Conservation (phyloP, 495 filamentous ascomycete genomes). For the Halenospora varia region DNA sequence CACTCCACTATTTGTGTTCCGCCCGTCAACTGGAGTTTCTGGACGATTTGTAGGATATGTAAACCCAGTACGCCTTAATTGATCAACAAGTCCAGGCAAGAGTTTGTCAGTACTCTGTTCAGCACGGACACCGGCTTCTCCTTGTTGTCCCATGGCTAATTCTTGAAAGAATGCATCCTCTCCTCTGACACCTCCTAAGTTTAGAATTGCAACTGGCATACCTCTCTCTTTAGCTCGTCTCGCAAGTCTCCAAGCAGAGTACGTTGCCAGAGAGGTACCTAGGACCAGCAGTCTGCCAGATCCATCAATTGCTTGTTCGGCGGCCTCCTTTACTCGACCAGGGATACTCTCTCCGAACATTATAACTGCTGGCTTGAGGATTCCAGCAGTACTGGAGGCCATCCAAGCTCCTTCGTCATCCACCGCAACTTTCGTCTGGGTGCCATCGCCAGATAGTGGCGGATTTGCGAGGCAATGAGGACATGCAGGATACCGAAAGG, state of each 20-base stretch:
- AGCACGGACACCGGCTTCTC: constrained; percentile 44
- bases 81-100: constrained; percentile 48
- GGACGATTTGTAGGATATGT: not conserved
- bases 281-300: constrained; percentile 72
- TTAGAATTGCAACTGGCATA: constrained; percentile 82
- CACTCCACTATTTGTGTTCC: constrained; percentile 24
- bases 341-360: constrained; percentile 95
- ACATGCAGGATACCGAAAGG: constrained; percentile 89
- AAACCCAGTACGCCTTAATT: constrained; percentile 25
- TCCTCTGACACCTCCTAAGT: constrained; percentile 78
- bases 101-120: constrained; percentile 51
- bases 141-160: constrained; percentile 40
- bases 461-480: constrained; percentile 70
- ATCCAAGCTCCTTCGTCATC: constrained; percentile 81
- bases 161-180: constrained; percentile 65
- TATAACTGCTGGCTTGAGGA: constrained; percentile 85
- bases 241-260: constrained; percentile 87
- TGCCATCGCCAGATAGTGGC: constrained; percentile 55
- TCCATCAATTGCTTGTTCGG: constrained; percentile 73
- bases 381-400: constrained; percentile 62
- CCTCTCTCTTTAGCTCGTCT: constrained; percentile 75
- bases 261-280: constrained; percentile 88
- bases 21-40: constrained; percentile 8
- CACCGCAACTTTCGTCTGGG: constrained; percentile 55
- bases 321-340: constrained; percentile 60